Evolutionary conservation across 2,329 filamentous ascomycete genomes (phyloP), one percentile per base, ranked within the genome.

Genomic region (Stachybotrys echinatus): DNA sequence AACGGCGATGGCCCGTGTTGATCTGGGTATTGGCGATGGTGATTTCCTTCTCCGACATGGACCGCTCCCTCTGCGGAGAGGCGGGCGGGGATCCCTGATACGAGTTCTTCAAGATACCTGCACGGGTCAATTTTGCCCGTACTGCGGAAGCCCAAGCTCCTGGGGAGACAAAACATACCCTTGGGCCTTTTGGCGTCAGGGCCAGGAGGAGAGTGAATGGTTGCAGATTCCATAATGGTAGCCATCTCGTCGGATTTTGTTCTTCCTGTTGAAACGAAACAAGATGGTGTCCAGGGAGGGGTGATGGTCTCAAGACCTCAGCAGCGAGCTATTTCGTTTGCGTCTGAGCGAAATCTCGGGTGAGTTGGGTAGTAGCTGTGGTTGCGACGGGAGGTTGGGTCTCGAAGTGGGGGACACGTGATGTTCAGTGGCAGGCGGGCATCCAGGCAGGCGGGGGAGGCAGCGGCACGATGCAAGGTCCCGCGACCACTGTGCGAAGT

Each of bases 101-200:
- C 45, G 88, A 86, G 74, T 96, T 96, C 74, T 97, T 97, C 60
- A 97, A 83, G 61, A 97, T 97, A 58, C 92, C 92, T 96, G 42
- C 2, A 22, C 6, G 14, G 43, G 43, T 43, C 40, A n/a, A 14
- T 14, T 34, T 10, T 14, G 5, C 27, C 27, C 10, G 27, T 14
- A 34, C 27, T 14, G 14, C 14, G 27, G 10, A 34, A 14, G 14
- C 14, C 27, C 10, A 14, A 14, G 27, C 27, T 34, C 10, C 14
- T 14, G 27, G 14, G 52, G 20, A 18, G 42, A 44, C 23, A n/a
- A 23, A 18, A 44, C 67, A 51, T 59, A 76, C 75, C 75, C 57
- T 70, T 75, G 50, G 76, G 76, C 44, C 74, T 68, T 56, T 73
- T 70, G 48, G 58, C 62, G 54, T 71, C 65, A 34, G 64, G 66